Conservation (phyloP, 257 asterid species). For the Dorcoceras hygrometricum region DNA sequence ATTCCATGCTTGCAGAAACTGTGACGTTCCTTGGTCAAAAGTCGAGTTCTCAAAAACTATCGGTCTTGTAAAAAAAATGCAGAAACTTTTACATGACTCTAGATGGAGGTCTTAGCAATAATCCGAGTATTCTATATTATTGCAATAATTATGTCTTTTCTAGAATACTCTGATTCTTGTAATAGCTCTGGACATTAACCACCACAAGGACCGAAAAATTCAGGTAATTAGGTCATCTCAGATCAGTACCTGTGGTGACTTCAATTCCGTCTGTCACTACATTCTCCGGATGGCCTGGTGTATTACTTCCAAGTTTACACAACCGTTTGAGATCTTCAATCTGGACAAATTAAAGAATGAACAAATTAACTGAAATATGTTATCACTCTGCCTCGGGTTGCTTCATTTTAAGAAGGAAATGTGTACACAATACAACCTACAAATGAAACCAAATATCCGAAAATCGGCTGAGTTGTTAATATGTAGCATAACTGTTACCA, state of each 20-base stretch:
- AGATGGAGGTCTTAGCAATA: too few relatives aligned
- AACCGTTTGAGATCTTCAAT: conserved; percentile 42
- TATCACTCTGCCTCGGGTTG: too few relatives aligned
- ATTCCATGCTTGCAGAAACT: too few relatives aligned
- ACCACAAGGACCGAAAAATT: not conserved
- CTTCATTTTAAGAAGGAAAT: not conserved
- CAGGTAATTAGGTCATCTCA: not conserved
- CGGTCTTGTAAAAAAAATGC: too few relatives aligned
- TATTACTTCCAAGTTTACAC: conserved; percentile 44
- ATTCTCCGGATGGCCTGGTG: conserved; percentile 61
- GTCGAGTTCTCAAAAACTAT: not conserved
- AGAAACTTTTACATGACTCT: too few relatives aligned
- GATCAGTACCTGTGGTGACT: conserved; percentile 49
- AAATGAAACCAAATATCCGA: too few relatives aligned
- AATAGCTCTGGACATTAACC: too few relatives aligned
- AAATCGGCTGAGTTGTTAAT: too few relatives aligned
- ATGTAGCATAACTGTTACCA: too few relatives aligned
- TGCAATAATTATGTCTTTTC: too few relatives aligned
- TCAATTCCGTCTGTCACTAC: conserved; percentile 44
- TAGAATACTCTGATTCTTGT: not conserved
- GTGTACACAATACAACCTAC: not conserved
- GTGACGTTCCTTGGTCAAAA: too few relatives aligned
- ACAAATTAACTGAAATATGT: not conserved
- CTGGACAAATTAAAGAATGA: conserved; percentile 22
- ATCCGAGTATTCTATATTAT: too few relatives aligned